These are phyloP conservation scores for Sclerotinia spermophila DNA, from an alignment of 2,329 filamentous ascomycete genomes.

Conservation along the genomic window DNA sequence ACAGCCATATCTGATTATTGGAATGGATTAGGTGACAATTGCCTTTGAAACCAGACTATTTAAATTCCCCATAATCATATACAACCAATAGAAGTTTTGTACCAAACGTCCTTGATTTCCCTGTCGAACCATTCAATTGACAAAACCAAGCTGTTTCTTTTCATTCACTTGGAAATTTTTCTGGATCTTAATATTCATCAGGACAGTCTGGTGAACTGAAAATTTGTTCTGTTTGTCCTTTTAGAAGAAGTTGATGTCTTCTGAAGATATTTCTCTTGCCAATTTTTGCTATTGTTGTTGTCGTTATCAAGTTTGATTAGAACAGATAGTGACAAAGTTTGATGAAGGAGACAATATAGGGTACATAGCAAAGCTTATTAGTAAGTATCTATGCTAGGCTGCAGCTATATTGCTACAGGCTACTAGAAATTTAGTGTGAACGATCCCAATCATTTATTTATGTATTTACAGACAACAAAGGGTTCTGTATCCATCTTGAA, in stretches of 20 bases:
- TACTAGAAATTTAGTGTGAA: not conserved
- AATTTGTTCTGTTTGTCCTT: not conserved
- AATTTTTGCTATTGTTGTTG: not conserved
- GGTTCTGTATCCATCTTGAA: conserved; percentile 3
- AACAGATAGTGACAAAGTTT: not conserved
- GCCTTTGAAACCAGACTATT: not conserved
- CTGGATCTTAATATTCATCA: not conserved
- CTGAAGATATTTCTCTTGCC: not conserved
- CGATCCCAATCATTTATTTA: not conserved
- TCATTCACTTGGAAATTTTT: not conserved
- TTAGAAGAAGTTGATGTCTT: no score
- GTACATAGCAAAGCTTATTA: not conserved
- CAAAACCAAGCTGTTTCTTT: not conserved
- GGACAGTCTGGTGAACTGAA: no score
- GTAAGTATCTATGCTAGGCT: not conserved
- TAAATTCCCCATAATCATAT: not conserved
- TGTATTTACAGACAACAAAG: not conserved
- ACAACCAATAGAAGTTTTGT: not conserved
- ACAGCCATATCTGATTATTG: not conserved
- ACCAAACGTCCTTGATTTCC: not conserved
- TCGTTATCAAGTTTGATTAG: not conserved
- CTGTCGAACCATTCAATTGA: not conserved
- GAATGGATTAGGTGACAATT: not conserved
- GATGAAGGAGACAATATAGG: not conserved
- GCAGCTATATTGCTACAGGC: not conserved